Base-by-base conservation (phyloP, 2,329 filamentous ascomycete genomes). In the Spiromastix sp. region DNA sequence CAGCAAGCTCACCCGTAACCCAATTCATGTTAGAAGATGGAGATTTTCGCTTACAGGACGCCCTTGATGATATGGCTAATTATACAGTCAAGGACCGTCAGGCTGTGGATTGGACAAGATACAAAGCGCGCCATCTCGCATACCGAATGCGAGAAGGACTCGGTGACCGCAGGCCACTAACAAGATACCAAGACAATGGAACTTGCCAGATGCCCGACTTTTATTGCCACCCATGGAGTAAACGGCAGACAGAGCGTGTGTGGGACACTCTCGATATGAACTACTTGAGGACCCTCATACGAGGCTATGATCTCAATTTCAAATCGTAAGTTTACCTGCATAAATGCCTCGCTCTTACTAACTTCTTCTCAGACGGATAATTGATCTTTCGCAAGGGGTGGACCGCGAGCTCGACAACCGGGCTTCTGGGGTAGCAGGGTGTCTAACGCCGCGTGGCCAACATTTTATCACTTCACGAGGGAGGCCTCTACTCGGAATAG, bases 311-410 rank as follows among this genome's bases (percentile, higher is more conserved):
- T 48, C 66, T 71, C 26, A 59, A 65, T 10, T 74, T 60, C 50
- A 78, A 79, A 49, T 67, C 66, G 59, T 68, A 52, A 51, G 59
- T 51, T 28, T 21, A 9, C 9, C 12, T 18, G 32, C 10, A 36
- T 24, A 24, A 7, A 7, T 24, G 21, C n/a, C n/a, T 30, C 31
- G 27, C 41, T 17, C 17, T 22, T 19, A 30, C 24, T 43, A 33
- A 42, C 39, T 7, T 27, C 7, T 13, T 10, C 16, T 24, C 34
- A 62, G 58, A 39, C 51, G 59, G 31, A 57, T 50, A 22, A 67
- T 76, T 44, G 79, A 89, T 40, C 58, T 84, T 0, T 82, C 78
- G 4, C 83, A 87, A 48, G 86, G 85, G 34, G 67, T 85, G 6
- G 78, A 85, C 48, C 66, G 80, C 10, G 66, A 68, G 8, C 56